phyloP scores from a whole-genome alignment of 2,329 filamentous ascomycete genomes.

The Escovopsis sp. region DNA sequence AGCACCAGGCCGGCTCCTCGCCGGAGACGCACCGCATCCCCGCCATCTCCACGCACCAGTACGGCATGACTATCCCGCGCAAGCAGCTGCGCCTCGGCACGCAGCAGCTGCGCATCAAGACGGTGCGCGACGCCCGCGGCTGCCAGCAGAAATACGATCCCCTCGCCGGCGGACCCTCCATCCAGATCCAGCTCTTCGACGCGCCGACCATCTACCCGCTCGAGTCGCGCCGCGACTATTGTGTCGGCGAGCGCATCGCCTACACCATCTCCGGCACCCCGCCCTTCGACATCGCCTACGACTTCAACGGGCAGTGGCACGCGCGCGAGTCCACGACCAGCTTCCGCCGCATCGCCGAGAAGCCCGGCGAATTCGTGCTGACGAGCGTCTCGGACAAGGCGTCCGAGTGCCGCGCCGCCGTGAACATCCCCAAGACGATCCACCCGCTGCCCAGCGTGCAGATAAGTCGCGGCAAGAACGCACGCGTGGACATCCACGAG shows the following conservation, averaged over 20 bases:
- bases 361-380: slow-evolving; percentile 76
- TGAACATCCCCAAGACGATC: slow-evolving; percentile 67
- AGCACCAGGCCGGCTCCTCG: slow-evolving; percentile 67
- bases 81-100: slow-evolving; percentile 75
- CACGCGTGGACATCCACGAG: slow-evolving; percentile 87
- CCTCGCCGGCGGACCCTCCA: slow-evolving; percentile 53
- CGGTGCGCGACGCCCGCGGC: slow-evolving; percentile 73
- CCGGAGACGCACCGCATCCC: slow-evolving; percentile 71
- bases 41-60: slow-evolving; percentile 58
- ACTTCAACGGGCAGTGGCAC: slow-evolving; percentile 68
- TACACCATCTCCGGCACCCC: slow-evolving; percentile 83
- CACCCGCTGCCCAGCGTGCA: slow-evolving; percentile 85
- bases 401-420: slow-evolving; percentile 69
- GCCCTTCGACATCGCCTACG: slow-evolving; percentile 87
- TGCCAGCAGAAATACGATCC: slow-evolving; percentile 67
- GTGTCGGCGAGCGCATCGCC: slow-evolving; percentile 84
- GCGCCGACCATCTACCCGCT: slow-evolving; percentile 81
- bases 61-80: slow-evolving; percentile 72
- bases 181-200: slow-evolving; percentile 86
- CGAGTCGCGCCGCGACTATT: slow-evolving; percentile 75
- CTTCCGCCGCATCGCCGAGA: slow-evolving; percentile 87
- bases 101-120: slow-evolving; percentile 76
- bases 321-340: slow-evolving; percentile 67
- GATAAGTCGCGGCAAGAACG: slow-evolving; percentile 69
- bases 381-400: slow-evolving; percentile 77